phyloP scores from a whole-genome alignment of 2,329 filamentous ascomycete species.

The Zymoseptoria pseudotritici region DNA sequence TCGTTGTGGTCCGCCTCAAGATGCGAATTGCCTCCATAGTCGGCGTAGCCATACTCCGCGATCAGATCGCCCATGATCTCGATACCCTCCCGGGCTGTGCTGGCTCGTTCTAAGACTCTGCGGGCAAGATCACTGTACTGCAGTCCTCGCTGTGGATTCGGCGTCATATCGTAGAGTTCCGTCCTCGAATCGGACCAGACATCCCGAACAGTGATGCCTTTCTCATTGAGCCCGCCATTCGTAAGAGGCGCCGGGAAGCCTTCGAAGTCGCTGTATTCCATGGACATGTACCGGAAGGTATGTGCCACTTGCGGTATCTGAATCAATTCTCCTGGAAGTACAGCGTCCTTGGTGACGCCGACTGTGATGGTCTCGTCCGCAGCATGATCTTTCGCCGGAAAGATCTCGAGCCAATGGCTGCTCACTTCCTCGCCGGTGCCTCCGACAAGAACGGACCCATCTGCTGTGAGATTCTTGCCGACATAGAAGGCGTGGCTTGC shows the following conservation, averaged over 20 bases:
- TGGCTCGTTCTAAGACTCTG: conserved; percentile 35
- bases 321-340: conserved; percentile 30
- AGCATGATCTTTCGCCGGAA: conserved; percentile 35
- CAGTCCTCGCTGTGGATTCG: conserved; percentile 34
- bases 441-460: conserved; percentile 39
- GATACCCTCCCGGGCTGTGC: conserved; percentile 36
- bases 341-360: conserved; percentile 36
- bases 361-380: conserved; percentile 38
- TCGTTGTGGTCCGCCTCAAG: conserved; percentile 35
- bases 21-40: conserved; percentile 39
- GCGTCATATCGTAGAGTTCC: conserved; percentile 36
- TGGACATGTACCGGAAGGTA: conserved; percentile 31
- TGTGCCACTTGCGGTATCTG: conserved; percentile 30
- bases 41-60: conserved; percentile 35
- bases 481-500: conserved; percentile 46
- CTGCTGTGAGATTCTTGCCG: conserved; percentile 38
- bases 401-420: conserved; percentile 42
- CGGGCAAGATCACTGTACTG: conserved; percentile 39
- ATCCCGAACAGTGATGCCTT: conserved; percentile 36
- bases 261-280: conserved; percentile 35
- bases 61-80: conserved; percentile 37
- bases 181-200: conserved; percentile 37
- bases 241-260: conserved; percentile 39
- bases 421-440: conserved; percentile 44
- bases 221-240: conserved; percentile 39